Base-by-base conservation (phyloP, 192 early-diverging fungal species). In the Coemansia sp. region DNA sequence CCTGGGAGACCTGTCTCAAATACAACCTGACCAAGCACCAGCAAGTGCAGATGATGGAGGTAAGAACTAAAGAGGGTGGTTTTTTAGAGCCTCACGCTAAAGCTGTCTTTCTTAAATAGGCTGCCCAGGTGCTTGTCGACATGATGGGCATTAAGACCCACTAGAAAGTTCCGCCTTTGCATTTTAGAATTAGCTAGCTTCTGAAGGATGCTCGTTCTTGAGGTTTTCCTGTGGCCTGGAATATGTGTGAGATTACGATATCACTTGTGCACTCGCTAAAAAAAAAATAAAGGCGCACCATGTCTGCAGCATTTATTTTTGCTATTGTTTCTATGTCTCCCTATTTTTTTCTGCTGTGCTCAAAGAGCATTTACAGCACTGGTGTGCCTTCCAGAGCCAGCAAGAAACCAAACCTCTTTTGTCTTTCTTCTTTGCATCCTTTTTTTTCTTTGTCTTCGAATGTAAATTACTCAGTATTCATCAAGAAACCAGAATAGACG, bases 21-120 rank as follows among this genome's bases (percentile, higher is more conserved):
- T 84, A 82, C 56, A 84, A 84, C 58, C 52, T 84, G 53, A 81
- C 82, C 23, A 84, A 84, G 53, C 82, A 84, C 65, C 82, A 84
- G 70, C 82, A 84, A 56, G 82, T 84, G 5, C 82, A 84, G 53
- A 84, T 84, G 82, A 84, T 84, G 82, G 82, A 84, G 80, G 75
- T 78, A 71, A 63, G 80, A 41, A 11, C 8, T 26, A 11, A 21
- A 23, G 23, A n/a, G 11, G 20, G 20, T 37, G 38, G 18, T 43
- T 46, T 46, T 58, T 18, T 40, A 6, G 14, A 8, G 21, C 2
- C 32, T 14, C 30, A n/a, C 10, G 18, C 10, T 32, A 43, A 30
- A 56, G 16, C 41, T 26, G 37, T 6, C 45, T 34, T 14, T 40
- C n/a, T 11, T 45, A n/a, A 40, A 47, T 77, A 77, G 75, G 78